Evolutionary conservation across 768 basidiomycete genomes (phyloP).

Genomic region (Tulasnella sp.): DNA sequence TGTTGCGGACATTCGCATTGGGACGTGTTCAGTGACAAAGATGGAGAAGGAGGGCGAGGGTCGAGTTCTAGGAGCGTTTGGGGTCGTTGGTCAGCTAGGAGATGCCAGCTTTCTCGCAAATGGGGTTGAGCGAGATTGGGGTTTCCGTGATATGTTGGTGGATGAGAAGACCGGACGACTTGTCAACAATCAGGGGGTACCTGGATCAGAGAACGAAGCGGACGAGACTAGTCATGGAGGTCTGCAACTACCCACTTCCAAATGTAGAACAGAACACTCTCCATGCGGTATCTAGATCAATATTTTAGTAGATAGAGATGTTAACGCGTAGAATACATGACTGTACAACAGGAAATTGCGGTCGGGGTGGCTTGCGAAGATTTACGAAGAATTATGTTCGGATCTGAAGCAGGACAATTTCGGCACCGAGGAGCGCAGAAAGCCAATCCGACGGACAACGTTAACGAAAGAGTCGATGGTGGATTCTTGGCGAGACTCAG

Average conservation of each 20-base stretch:
- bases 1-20: conserved; percentile 53
- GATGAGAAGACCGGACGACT: conserved; percentile 54
- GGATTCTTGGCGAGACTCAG: no score
- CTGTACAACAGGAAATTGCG: conserved; percentile 26
- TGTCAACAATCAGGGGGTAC: conserved; percentile 62
- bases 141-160: conserved; percentile 67
- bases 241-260: conserved; percentile 25
- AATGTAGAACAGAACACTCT: neutral
- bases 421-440: no score
- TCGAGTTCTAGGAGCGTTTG: conserved; percentile 46
- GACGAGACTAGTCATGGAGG: conserved; percentile 59
- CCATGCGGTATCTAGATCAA: neutral
- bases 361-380: no score
- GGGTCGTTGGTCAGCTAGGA: conserved; percentile 43
- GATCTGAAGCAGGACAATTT: no score
- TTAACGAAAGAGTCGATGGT: no score
- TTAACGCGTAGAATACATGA: conserved; percentile 10
- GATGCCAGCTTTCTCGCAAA: conserved; percentile 57
- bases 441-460: no score
- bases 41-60: conserved; percentile 30
- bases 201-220: conserved; percentile 58
- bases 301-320: neutral
- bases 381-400: no score
- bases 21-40: conserved; percentile 67
- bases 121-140: conserved; percentile 68